phyloP scores from a whole-genome alignment of 768 basidiomycete species.

The Hygrocybe coccinea region DNA sequence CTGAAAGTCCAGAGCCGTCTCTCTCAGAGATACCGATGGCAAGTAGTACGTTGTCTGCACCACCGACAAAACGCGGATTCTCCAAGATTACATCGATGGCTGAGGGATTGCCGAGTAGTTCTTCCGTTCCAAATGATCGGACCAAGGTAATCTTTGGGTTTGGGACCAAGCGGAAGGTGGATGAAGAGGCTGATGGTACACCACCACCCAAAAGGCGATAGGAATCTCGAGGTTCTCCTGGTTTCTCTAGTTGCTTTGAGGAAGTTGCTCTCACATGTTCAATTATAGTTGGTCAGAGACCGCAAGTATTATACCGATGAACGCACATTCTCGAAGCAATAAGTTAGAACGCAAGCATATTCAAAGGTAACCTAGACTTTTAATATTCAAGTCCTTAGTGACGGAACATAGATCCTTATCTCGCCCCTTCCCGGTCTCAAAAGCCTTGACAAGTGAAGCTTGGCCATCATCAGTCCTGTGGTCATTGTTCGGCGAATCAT shows the following conservation, averaged over 20 bases:
- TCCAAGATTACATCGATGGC: conserved; percentile 64
- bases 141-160: conserved; percentile 75
- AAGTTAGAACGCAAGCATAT: too few relatives aligned
- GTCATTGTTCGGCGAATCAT: conserved; percentile 5
- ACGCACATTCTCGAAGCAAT: too few relatives aligned
- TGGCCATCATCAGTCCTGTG: conserved; percentile 82
- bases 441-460: conserved; percentile 68
- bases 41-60: conserved; percentile 39
- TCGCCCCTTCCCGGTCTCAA: conserved; percentile 59
- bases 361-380: conserved; percentile 65
- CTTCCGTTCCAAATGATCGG: conserved; percentile 59
- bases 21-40: conserved; percentile 22
- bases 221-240: background rate
- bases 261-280: background rate
- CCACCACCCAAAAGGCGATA: conserved; percentile 61
- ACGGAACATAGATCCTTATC: conserved; percentile 75
- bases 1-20: conserved; percentile 45
- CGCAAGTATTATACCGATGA: too few relatives aligned
- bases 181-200: conserved; percentile 59
- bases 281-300: too few relatives aligned
- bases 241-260: background rate
- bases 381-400: conserved; percentile 68
- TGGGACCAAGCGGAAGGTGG: conserved; percentile 75
- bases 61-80: conserved; percentile 68
- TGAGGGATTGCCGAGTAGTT: conserved; percentile 50